phyloP scores from a whole-genome alignment of 345 rosid species.

The Citrus hindsii region DNA sequence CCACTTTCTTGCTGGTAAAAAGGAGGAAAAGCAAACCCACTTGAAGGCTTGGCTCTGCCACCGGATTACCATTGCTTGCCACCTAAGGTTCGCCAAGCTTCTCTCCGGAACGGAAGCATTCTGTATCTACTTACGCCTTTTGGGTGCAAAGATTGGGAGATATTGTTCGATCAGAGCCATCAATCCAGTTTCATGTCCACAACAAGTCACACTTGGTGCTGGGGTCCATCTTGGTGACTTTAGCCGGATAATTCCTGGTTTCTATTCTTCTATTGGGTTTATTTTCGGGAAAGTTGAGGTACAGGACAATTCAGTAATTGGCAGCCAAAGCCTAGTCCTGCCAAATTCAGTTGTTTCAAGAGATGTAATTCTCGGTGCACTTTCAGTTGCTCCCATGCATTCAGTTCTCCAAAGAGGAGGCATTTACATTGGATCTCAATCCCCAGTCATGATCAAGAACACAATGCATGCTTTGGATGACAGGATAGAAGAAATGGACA shows the following conservation, averaged over 20 bases:
- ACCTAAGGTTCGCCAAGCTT: conserved; percentile 59
- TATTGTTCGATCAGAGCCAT: conserved; percentile 65
- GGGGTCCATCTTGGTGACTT: conserved; percentile 76
- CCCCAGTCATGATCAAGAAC: conserved; percentile 60
- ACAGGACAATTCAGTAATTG: conserved; percentile 54
- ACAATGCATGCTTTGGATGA: conserved; percentile 58
- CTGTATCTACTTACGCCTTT: conserved; percentile 46
- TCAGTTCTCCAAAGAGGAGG: conserved; percentile 53
- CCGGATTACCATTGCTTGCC: conserved; percentile 51
- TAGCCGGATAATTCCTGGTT: conserved; percentile 44
- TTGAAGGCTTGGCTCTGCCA: conserved; percentile 44
- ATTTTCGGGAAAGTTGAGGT: conserved; percentile 34
- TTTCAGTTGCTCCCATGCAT: conserved; percentile 57
- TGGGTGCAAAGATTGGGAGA: conserved; percentile 52
- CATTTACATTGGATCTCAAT: conserved; percentile 55
- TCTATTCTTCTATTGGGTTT: conserved; percentile 40
- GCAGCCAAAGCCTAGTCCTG: conserved; percentile 62
- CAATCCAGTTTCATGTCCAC: conserved; percentile 55
- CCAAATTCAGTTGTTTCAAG: conserved; percentile 48
- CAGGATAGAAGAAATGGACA: conserved; percentile 73
- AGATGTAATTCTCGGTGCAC: conserved; percentile 61
- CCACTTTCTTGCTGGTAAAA: conserved; percentile 27
- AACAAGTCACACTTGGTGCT: conserved; percentile 35
- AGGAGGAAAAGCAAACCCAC: conserved; percentile 27
- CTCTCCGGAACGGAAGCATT: conserved; percentile 66